A percentile compares a stretch with the other conserved stretches of the same genome.
Evolutionary conservation across 805 yeast genomes (phyloP).

Genomic region (Starmera caribaea): DNA sequence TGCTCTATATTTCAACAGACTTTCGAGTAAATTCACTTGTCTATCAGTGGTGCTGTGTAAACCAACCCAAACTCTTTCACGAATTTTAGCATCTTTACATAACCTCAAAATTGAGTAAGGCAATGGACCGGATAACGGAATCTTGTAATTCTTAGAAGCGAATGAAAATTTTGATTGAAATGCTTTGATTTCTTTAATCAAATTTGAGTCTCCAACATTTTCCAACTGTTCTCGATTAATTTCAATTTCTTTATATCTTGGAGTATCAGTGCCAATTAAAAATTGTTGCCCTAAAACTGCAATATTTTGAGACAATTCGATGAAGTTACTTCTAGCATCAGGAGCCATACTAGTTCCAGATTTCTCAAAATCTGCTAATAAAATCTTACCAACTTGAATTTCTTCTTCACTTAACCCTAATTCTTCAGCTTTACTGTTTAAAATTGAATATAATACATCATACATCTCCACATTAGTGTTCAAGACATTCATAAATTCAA

Average conservation of each 20-base stretch:
- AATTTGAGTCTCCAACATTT: constrained; percentile 12
- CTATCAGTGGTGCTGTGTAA: constrained; percentile 53
- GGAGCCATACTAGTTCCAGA: constrained; percentile 80
- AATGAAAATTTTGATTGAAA: constrained; percentile 1
- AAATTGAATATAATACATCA: constrained; percentile 43
- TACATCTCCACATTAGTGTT: constrained; percentile 77
- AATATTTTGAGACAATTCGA: constrained; percentile 69
- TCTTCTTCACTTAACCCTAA: constrained; percentile 59
- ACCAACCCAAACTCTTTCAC: constrained; percentile 67
- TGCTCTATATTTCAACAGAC: constrained; percentile 56
- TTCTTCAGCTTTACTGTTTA: constrained; percentile 26
- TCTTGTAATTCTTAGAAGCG: constrained; percentile 30
- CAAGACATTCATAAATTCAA: constrained; percentile 85
- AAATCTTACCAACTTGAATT: constrained; percentile 66
- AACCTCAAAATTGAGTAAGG: constrained; percentile 57
- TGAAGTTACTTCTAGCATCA: constrained; percentile 56
- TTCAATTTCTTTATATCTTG: constrained; percentile 8
- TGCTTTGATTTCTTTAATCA: constrained; percentile 9
- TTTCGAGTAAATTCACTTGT: constrained; percentile 53
- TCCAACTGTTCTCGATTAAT: constrained; percentile 13
- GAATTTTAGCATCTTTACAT: constrained; percentile 43
- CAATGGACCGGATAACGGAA: constrained; percentile 54
- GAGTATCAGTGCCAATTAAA: constrained; percentile 20
- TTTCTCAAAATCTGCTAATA: constrained; percentile 77
- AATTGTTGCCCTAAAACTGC: constrained; percentile 77